Evolutionary conservation across 257 asterid species (phyloP).

Genomic region (Schizonepeta tenuifolia): DNA sequence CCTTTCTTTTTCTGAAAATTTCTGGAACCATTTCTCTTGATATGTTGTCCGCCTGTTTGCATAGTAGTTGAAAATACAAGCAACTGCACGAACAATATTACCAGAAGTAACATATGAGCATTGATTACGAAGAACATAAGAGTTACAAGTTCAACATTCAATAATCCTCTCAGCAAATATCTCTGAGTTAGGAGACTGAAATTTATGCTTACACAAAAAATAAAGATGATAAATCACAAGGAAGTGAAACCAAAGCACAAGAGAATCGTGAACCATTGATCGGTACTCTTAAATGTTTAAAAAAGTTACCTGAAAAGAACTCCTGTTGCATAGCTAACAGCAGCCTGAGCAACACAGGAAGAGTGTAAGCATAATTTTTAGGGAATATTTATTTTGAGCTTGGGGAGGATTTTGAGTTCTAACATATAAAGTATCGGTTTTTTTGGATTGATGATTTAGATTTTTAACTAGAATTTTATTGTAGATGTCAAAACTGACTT

Average conservation of each 20-base stretch:
- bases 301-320: conserved; percentile 50
- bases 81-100: conserved; percentile 59
- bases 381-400: neutral
- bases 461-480: neutral
- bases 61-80: conserved; percentile 83
- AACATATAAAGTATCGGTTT: neutral
- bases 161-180: neutral
- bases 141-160: neutral
- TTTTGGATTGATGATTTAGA: neutral
- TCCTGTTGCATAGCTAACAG: conserved; percentile 63
- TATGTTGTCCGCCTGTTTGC: conserved; percentile 81
- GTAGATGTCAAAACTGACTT: neutral
- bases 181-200: neutral
- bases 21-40: conserved; percentile 72
- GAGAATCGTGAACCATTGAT: neutral
- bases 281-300: conserved; percentile 11
- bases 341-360: conserved; percentile 52
- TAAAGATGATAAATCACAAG: conserved; percentile 4
- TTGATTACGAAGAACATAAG: neutral
- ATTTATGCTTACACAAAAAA: neutral
- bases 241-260: neutral
- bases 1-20: conserved; percentile 70
- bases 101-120: conserved; percentile 6
- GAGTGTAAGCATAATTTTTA: conserved; percentile 19
- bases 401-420: neutral